Percentiles rank a stretch among this genome's conserved stretches.
These are phyloP conservation scores for Microstegium vimineum DNA, from an alignment of 176 grass and related monocot genomes.

Conservation along the genomic window DNA sequence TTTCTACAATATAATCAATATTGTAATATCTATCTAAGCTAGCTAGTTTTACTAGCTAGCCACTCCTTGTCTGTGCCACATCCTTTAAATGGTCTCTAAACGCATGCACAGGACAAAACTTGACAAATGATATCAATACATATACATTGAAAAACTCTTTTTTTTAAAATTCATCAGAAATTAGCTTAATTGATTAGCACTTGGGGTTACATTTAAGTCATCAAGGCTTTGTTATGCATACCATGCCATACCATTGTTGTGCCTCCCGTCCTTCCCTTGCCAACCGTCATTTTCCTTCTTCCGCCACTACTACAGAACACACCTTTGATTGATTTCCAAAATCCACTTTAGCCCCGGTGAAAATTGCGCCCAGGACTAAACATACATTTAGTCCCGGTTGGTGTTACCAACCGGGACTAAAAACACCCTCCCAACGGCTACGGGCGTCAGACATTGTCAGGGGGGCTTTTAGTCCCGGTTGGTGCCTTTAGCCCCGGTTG, in stretches of 20 bases:
- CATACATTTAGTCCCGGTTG: too few relatives aligned
- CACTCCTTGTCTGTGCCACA: not conserved
- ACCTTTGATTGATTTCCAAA: too few relatives aligned
- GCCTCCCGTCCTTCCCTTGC: too few relatives aligned
- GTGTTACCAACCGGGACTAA: too few relatives aligned
- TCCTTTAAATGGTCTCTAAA: not conserved
- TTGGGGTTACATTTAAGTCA: not conserved
- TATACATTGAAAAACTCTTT: not conserved
- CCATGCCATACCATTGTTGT: not conserved
- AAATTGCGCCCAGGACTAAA: too few relatives aligned
- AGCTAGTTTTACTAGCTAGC: not conserved
- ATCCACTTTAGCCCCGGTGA: too few relatives aligned
- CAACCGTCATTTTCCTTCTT: too few relatives aligned
- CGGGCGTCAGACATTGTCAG: too few relatives aligned
- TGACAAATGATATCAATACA: not conserved
- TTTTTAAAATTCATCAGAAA: not conserved
- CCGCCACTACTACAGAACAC: too few relatives aligned
- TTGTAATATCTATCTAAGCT: not conserved
- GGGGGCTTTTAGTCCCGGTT: too few relatives aligned
- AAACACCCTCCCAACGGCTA: too few relatives aligned
- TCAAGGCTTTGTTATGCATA: not conserved
- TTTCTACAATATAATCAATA: not conserved
- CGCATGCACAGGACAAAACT: not conserved
- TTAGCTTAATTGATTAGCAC: not conserved
- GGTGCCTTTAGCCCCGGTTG: too few relatives aligned